These are phyloP conservation scores for Mycena citricolor DNA, from an alignment of 1,284 basidiomycete species.

Conservation along the genomic window DNA sequence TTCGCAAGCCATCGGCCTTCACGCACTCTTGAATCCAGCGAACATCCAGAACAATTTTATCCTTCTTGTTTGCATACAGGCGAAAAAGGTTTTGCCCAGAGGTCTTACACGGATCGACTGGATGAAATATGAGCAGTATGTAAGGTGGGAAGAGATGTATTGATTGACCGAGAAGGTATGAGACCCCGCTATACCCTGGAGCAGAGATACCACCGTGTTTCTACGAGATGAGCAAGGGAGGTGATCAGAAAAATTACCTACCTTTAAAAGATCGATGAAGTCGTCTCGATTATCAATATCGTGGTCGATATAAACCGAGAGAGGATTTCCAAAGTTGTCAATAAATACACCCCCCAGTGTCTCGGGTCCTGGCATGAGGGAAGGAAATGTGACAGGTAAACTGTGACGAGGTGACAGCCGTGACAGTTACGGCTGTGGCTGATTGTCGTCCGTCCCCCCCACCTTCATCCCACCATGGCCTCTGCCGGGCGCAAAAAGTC, in stretches of 20 bases:
- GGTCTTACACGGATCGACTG: conserved; percentile 71
- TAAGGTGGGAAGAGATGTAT: conserved; percentile 7
- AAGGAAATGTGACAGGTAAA: not conserved
- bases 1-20: conserved; percentile 62
- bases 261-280: conserved; percentile 62
- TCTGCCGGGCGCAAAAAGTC: conserved; percentile 81
- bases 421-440: too few species aligned
- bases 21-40: conserved; percentile 77
- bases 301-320: conserved; percentile 74
- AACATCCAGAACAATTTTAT: conserved; percentile 68
- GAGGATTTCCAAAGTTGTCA: conserved; percentile 75
- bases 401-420: too few species aligned
- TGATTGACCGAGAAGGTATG: conserved; percentile 67
- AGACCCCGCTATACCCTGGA: conserved; percentile 69
- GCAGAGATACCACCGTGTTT: conserved; percentile 73
- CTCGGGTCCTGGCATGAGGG: not conserved
- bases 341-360: conserved; percentile 55
- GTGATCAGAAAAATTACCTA: conserved; percentile 36
- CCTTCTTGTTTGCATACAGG: conserved; percentile 74
- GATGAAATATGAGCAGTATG: conserved; percentile 22
- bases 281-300: conserved; percentile 68
- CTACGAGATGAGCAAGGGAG: conserved; percentile 38
- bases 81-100: conserved; percentile 79
- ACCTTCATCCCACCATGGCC: conserved; percentile 50
- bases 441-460: not conserved